Conservation (phyloP, 1,284 basidiomycete genomes). For the Leccinum solheimii region DNA sequence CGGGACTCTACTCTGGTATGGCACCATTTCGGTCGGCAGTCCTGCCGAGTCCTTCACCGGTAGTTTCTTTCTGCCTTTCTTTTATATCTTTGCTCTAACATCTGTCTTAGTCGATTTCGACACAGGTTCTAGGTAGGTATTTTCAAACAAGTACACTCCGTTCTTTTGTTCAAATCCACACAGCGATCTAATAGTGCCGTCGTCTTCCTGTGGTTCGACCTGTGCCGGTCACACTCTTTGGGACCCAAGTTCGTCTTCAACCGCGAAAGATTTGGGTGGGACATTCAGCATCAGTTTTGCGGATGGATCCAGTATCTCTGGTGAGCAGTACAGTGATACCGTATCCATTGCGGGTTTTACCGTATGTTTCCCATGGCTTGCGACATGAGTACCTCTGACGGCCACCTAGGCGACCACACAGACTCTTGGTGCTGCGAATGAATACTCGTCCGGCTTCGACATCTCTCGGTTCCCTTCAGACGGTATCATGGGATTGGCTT, state of each 20-base stretch:
- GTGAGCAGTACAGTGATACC: background rate
- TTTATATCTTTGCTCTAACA: background rate
- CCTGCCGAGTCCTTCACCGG: conserved; percentile 15
- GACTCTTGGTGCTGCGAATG: background rate
- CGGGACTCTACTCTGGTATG: conserved; percentile 17
- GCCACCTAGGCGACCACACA: background rate
- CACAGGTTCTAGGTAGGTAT: conserved; percentile 19
- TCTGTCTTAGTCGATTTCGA: conserved; percentile 21
- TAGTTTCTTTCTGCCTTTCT: background rate
- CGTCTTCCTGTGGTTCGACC: background rate
- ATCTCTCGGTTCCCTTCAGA: background rate
- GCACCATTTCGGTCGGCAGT: conserved; percentile 21
- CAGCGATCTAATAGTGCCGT: background rate
- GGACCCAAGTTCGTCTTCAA: background rate
- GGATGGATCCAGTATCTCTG: background rate
- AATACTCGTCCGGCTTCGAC: background rate
- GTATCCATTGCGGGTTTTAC: background rate
- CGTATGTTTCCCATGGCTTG: background rate
- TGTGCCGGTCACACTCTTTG: background rate
- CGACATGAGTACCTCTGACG: background rate
- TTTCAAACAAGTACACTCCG: background rate
- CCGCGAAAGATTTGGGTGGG: background rate
- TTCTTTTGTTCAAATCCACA: background rate
- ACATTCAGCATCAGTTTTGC: background rate
- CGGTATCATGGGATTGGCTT: background rate